Conservation (phyloP, 2,329 filamentous ascomycete genomes). For the Metarhizium humberi region DNA sequence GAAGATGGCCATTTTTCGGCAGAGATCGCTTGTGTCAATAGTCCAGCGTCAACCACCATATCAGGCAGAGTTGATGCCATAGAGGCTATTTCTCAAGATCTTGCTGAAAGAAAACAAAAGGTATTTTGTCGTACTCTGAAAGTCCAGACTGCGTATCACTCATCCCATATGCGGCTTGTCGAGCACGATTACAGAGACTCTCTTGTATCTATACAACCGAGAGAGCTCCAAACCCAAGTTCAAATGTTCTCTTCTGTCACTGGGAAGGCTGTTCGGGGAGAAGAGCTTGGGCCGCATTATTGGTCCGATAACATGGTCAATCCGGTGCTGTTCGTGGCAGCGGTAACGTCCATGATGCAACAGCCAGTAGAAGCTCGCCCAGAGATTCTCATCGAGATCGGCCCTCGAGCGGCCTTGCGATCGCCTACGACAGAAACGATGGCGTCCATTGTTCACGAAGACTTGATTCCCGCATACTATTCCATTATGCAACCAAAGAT, state of each 20-base stretch:
- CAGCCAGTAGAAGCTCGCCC: conserved; percentile 18
- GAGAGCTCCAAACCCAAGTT: conserved; percentile 8
- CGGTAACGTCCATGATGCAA: conserved; percentile 26
- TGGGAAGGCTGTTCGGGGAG: conserved; percentile 15
- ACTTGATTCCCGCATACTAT: conserved; percentile 12
- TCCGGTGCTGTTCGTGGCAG: conserved; percentile 33
- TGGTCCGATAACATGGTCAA: conserved; percentile 38
- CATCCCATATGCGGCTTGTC: conserved; percentile 31
- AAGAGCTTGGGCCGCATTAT: conserved; percentile 26
- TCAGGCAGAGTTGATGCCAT: conserved; percentile 29
- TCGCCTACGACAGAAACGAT: conserved; percentile 28
- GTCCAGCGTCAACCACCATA: conserved; percentile 32
- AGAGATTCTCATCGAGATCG: conserved; percentile 30
- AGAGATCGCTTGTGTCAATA: conserved; percentile 35
- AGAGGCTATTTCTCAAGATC: conserved; percentile 19
- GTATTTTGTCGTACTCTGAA: conserved; percentile 27
- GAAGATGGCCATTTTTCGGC: conserved; percentile 10
- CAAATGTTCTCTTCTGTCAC: conserved; percentile 34
- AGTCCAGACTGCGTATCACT: conserved; percentile 34
- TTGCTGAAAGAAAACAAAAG: conserved; percentile 16
- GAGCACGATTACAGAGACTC: conserved; percentile 24
- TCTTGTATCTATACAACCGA: conserved; percentile 14
- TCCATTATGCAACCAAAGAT: conserved; percentile 18
- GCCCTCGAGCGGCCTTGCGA: conserved; percentile 27
- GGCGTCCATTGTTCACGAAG: conserved; percentile 5